Base-by-base conservation (phyloP, 805 yeast genomes). In the Monosporozyma servazzii region DNA sequence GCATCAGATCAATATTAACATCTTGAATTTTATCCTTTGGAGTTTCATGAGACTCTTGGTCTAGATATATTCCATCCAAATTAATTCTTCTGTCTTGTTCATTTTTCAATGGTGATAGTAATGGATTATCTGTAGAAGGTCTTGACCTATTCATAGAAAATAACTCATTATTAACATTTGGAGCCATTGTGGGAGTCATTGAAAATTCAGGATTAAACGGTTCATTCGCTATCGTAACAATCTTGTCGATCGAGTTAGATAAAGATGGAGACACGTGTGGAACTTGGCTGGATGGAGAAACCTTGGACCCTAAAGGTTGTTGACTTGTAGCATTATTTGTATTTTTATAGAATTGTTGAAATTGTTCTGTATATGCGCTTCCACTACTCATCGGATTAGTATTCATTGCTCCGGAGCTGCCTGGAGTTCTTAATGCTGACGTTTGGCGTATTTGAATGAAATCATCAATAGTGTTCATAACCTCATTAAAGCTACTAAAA, bases 381-480 rank as follows among this genome's bases (percentile, higher is more conserved):
- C 67, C 68, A 6, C 67, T 58, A 49, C 69, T 65, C 49, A 65
- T 42, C 5, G 65, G 60, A 36, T 65, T 65, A 5, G 62, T 61
- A 1, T 64, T 65, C 1, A 59, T 36, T 1, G 55, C 51, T 7
- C 59, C 59, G 1, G 62, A 54, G 36, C 63, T 59, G 18, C 63
- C 66, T 8, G 74, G 73, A 1, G 73, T 68, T 49, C 71, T 66
- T 25, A 65, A 63, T 2, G 71, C 68, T 5, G 75, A 68, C 4
- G 73, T 66, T 23, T 71, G 69, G 51, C 65, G 69, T 44, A 72
- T 55, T 30, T 66, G 69, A 11, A 69, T 69, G 53, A 72, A 72
- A 51, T 69, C 72, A 49, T 71, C 73, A 45, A 72, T 68, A 39
- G 71, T 53, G 42, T 69, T 67, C 33, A 72, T 58, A 10, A 74